These are phyloP conservation scores for Tylopilus sp. DNA, from an alignment of 768 basidiomycete species.

Conservation along the genomic window DNA sequence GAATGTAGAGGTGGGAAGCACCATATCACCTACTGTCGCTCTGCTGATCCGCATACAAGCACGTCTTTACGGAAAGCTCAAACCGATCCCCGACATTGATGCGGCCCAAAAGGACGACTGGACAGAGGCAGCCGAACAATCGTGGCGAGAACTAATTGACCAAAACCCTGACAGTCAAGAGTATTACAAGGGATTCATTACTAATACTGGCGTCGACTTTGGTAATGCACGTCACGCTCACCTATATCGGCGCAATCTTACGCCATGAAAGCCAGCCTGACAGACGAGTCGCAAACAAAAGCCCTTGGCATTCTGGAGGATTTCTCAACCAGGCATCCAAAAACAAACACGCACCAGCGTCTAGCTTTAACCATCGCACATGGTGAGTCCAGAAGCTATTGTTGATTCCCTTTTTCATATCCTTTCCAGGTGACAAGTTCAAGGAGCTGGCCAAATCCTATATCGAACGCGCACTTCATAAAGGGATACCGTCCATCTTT, in stretches of 20 bases:
- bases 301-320: constrained; percentile 57
- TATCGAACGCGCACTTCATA: constrained; percentile 63
- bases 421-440: constrained; percentile 60
- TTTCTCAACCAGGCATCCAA: constrained; percentile 60
- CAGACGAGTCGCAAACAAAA: constrained; percentile 48
- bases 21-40: neutral
- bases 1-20: constrained; percentile 57
- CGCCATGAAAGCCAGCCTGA: constrained; percentile 33
- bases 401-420: neutral
- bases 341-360: constrained; percentile 68
- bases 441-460: constrained; percentile 61
- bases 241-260: constrained; percentile 12
- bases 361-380: constrained; percentile 66
- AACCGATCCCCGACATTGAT: constrained; percentile 7
- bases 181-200: constrained; percentile 75
- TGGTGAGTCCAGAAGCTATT: constrained; percentile 32
- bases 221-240: constrained; percentile 40
- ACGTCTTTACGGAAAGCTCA: constrained; percentile 66
- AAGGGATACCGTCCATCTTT: constrained; percentile 92
- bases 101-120: constrained; percentile 28
- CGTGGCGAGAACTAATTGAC: constrained; percentile 78
- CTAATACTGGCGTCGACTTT: constrained; percentile 59
- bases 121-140: constrained; percentile 69
- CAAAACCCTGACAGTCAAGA: constrained; percentile 81
- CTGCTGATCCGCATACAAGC: constrained; percentile 43